Evolutionary conservation across 169 alveolate genomes (phyloP).

Genomic region (Theileria luwenshuni): DNA sequence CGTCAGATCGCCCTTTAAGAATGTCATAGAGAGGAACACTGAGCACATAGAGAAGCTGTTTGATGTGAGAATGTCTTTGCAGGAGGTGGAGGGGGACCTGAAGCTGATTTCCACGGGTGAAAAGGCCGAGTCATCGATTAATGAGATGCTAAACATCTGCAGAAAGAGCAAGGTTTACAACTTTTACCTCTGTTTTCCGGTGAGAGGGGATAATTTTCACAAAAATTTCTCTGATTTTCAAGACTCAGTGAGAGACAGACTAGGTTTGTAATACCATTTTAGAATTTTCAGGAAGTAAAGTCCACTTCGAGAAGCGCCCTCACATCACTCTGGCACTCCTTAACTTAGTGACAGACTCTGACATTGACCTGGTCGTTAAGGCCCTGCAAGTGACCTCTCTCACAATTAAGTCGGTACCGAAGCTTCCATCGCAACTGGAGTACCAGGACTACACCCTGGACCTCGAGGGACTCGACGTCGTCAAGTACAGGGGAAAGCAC

Average conservation of each 20-base stretch:
- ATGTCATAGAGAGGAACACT: constrained; percentile 25
- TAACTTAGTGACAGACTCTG: constrained; percentile 63
- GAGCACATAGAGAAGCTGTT: constrained; percentile 37
- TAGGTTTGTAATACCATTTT: constrained; percentile 41
- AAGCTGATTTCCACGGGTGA: constrained; percentile 51
- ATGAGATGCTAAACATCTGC: constrained; percentile 54
- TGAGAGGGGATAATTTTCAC: constrained; percentile 58
- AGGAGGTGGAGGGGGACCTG: constrained; percentile 11
- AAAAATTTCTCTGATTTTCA: constrained; percentile 32
- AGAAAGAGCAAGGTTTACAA: constrained; percentile 61
- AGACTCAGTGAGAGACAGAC: neutral
- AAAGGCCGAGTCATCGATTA: constrained; percentile 38
- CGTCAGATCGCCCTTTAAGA: constrained; percentile 50
- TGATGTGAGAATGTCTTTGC: constrained; percentile 48
- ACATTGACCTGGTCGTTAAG: constrained; percentile 45
- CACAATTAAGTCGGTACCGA: constrained; percentile 38
- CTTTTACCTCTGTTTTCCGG: constrained; percentile 66
- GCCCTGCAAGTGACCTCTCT: constrained; percentile 55
- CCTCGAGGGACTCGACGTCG: constrained; percentile 43
- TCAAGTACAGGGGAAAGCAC: constrained; percentile 47
- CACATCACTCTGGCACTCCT: constrained; percentile 63
- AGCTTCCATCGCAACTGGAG: constrained; percentile 12
- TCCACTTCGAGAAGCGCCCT: constrained; percentile 45
- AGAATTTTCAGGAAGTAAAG: constrained; percentile 29
- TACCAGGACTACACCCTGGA: constrained; percentile 18